A percentile compares a stretch with the other conserved stretches of the same genome.
These are phyloP conservation scores for Aurantiochytrium sp. DNA, from an alignment of 108 stramenopile species.

Conservation along the genomic window DNA sequence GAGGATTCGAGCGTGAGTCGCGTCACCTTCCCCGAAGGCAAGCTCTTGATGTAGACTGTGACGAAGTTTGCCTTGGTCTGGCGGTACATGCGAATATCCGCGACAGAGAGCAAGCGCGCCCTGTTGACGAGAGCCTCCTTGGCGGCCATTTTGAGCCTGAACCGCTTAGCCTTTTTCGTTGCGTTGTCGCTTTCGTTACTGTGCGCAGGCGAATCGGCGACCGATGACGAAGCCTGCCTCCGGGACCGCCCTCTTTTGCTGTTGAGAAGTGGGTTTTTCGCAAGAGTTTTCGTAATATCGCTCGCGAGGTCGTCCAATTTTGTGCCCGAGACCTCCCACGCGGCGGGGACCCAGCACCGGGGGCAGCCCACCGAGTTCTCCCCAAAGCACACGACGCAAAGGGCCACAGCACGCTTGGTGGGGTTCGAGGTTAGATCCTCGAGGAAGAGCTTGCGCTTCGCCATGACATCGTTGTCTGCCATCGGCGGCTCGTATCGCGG, in stretches of 20 bases:
- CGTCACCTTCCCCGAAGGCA: neutral
- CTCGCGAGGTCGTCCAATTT: neutral
- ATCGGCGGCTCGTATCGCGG: neutral
- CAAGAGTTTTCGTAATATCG: neutral
- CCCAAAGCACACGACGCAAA: neutral
- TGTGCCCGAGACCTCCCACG: neutral
- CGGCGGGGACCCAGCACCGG: neutral
- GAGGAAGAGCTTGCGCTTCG: neutral
- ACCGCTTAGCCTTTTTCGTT: neutral
- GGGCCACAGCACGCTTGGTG: neutral
- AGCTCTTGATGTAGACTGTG: neutral
- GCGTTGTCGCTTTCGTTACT: neutral
- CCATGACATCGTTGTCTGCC: neutral
- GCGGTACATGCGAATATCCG: neutral
- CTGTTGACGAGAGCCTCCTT: neutral
- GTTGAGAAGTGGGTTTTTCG: neutral
- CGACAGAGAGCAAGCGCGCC: neutral
- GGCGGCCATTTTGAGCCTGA: neutral
- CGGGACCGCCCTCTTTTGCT: neutral
- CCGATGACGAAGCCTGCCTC: neutral
- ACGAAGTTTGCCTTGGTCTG: neutral
- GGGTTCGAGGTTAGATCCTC: neutral
- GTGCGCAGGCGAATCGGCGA: neutral
- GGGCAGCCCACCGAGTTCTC: neutral
- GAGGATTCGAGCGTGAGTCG: neutral